Evolutionary conservation across 495 filamentous ascomycete species (phyloP).

Genomic region (Penicillium simplicissimum): DNA sequence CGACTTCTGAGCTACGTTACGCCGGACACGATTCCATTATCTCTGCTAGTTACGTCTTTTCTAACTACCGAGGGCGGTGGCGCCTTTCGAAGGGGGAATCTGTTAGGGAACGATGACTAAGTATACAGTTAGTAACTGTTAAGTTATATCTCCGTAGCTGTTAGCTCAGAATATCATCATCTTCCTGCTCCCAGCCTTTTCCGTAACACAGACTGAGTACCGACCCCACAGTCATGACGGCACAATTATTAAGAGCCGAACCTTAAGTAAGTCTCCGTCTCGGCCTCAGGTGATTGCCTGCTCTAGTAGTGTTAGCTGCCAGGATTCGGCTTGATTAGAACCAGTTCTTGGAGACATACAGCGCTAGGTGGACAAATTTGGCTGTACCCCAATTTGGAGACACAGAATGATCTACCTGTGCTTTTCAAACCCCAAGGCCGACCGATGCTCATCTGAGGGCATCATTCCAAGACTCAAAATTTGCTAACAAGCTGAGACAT

Average conservation of each 20-base stretch:
- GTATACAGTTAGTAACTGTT: too few relatives aligned
- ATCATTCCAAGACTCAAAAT: background rate
- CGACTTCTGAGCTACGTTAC: too few relatives aligned
- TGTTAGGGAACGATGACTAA: too few relatives aligned
- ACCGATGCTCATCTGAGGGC: background rate
- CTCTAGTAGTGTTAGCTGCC: background rate
- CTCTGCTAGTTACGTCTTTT: too few relatives aligned
- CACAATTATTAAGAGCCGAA: constrained; percentile 17
- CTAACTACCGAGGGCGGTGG: too few relatives aligned
- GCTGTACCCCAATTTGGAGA: background rate
- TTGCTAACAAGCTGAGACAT: background rate
- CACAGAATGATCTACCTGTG: background rate
- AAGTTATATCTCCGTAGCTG: too few relatives aligned
- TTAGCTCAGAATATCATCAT: too few relatives aligned
- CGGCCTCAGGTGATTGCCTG: background rate
- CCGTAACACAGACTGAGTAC: too few relatives aligned
- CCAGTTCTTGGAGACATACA: background rate
- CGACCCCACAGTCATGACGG: constrained; percentile 23
- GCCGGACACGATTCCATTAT: too few relatives aligned
- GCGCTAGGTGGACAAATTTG: background rate
- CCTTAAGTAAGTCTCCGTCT: background rate
- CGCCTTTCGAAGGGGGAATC: too few relatives aligned
- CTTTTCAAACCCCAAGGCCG: too few relatives aligned
- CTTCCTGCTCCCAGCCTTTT: too few relatives aligned
- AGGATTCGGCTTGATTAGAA: background rate